Conservation (phyloP, 257 asterid genomes). For the Eustoma russellianum region DNA sequence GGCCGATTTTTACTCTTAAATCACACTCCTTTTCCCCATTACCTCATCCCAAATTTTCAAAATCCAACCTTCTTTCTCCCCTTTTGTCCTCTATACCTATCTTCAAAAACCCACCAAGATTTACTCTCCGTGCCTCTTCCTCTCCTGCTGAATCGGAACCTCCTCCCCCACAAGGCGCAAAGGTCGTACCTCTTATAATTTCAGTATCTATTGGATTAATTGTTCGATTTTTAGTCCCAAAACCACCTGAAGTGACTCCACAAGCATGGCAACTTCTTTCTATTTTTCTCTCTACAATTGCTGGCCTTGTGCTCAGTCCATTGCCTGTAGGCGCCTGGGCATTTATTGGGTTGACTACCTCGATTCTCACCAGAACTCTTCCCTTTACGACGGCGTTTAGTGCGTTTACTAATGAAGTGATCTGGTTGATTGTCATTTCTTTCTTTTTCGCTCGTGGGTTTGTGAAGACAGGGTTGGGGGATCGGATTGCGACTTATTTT, state of each 20-base stretch:
- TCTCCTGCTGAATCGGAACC: slow-evolving; percentile 20
- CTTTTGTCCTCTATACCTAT: slow-evolving; percentile 6
- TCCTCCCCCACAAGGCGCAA: slow-evolving; percentile 46
- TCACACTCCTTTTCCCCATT: slow-evolving; percentile 10
- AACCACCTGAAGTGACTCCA: slow-evolving; percentile 60
- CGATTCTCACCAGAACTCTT: slow-evolving; percentile 58
- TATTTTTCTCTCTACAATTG: slow-evolving; percentile 75
- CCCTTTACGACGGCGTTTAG: slow-evolving; percentile 60
- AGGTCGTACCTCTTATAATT: slow-evolving; percentile 46
- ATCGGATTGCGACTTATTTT: slow-evolving; percentile 77
- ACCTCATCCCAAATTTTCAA: slow-evolving; percentile 14
- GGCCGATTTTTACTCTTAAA: slow-evolving; percentile 18
- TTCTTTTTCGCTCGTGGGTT: slow-evolving; percentile 91
- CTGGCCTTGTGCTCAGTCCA: slow-evolving; percentile 80
- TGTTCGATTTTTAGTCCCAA: slow-evolving; percentile 63
- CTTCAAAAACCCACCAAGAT: slow-evolving; percentile 5
- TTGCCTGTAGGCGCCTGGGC: slow-evolving; percentile 99
- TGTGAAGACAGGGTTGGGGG: slow-evolving; percentile 90
- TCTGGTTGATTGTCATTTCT: slow-evolving; percentile 84
- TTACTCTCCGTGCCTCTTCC: slow-evolving; percentile 17
- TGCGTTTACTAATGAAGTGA: slow-evolving; percentile 89
- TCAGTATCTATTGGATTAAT: slow-evolving; percentile 60
- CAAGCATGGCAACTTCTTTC: slow-evolving; percentile 89
- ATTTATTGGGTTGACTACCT: slow-evolving; percentile 64
- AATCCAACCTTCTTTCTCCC: slow-evolving; percentile 12